Evolutionary conservation across 768 basidiomycete genomes (phyloP).

Genomic region (Leccinum aurantiacum): DNA sequence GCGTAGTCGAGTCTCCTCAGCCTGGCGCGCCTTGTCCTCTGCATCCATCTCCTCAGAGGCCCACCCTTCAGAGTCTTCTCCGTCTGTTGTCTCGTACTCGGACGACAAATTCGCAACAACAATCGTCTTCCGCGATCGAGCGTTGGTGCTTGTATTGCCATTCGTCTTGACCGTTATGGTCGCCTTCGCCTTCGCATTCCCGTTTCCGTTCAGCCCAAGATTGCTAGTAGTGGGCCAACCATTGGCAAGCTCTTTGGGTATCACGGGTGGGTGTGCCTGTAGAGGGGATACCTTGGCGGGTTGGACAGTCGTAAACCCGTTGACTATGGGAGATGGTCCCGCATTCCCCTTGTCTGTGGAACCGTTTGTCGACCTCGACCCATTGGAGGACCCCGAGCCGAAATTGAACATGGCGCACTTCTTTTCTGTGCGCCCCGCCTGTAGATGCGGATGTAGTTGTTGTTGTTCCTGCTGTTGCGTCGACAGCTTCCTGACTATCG

Average conservation of each 20-base stretch:
- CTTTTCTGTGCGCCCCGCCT: constrained; percentile 20
- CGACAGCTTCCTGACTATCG: constrained; percentile 30
- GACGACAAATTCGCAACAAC: constrained; percentile 49
- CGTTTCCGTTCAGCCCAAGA: constrained; percentile 17
- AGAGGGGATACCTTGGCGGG: constrained; percentile 10
- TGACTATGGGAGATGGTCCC: constrained; percentile 7
- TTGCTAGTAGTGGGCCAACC: constrained; percentile 4
- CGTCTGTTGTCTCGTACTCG: constrained; percentile 52
- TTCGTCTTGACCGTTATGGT: constrained; percentile 3
- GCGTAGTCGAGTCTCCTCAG: constrained; percentile 35
- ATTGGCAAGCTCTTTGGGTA: constrained; percentile 15
- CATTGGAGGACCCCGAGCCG: constrained; percentile 59
- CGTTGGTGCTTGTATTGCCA: constrained; percentile 17
- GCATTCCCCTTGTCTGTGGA: constrained; percentile 18
- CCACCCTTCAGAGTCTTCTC: constrained; percentile 60
- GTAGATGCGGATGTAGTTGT: background rate
- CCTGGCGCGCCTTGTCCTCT: constrained; percentile 35
- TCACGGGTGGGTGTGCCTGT: constrained; percentile 20
- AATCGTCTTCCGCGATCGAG: constrained; percentile 41
- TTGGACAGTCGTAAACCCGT: constrained; percentile 13
- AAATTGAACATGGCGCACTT: constrained; percentile 51
- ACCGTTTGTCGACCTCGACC: constrained; percentile 32
- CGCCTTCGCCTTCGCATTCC: constrained; percentile 16
- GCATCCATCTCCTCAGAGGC: constrained; percentile 53
- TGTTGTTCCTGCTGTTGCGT: constrained; percentile 22